A percentile compares a stretch with the other conserved stretches of the same genome.
phyloP scores from a whole-genome alignment of 2,329 filamentous ascomycete genomes.

The Xylaria sp. region DNA sequence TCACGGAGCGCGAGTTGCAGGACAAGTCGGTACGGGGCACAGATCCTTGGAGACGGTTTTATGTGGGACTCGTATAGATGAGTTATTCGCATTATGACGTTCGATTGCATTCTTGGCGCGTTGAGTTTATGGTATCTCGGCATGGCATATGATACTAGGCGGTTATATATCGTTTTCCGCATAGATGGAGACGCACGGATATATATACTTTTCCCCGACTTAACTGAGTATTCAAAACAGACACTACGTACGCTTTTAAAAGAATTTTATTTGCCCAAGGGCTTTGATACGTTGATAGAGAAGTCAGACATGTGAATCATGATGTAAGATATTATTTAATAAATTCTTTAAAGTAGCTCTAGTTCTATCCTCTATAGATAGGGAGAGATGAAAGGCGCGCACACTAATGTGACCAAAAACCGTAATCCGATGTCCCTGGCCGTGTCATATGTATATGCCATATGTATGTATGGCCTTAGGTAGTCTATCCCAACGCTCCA shows the following conservation, averaged over 20 bases:
- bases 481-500: conserved; percentile 7
- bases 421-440: not conserved
- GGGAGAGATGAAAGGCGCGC: not conserved
- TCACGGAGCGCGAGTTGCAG: conserved; percentile 56
- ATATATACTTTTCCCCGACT: not conserved
- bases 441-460: not conserved
- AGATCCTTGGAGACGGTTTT: conserved; percentile 59
- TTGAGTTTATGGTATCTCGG: conserved; percentile 28
- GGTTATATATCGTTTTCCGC: not conserved
- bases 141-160: conserved; percentile 11
- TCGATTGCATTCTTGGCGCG: conserved; percentile 11
- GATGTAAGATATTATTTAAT: not conserved
- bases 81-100: conserved; percentile 7
- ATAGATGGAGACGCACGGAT: not conserved
- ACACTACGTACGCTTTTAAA: not conserved
- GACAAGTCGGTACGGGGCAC: conserved; percentile 50
- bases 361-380: not conserved
- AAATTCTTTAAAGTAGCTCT: conserved; percentile 7
- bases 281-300: not conserved
- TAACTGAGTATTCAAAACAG: not conserved
- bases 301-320: not conserved
- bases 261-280: not conserved
- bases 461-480: not conserved
- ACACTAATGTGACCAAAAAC: not conserved
- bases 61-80: conserved; percentile 55